phyloP scores from a whole-genome alignment of 805 yeast genomes.

The Huiozyma sinensis region DNA sequence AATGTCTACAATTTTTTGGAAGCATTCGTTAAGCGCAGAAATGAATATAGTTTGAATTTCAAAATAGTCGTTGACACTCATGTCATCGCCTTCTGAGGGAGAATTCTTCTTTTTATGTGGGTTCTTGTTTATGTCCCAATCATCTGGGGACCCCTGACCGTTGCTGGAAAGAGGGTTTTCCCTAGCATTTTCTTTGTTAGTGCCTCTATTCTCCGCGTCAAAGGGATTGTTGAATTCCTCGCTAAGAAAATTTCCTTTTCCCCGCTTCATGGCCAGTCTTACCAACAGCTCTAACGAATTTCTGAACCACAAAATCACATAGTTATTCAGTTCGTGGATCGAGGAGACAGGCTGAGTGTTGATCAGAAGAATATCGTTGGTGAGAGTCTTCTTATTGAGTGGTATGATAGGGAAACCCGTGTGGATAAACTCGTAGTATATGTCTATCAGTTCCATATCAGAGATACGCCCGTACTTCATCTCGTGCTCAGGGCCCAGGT shows the following conservation, averaged over 20 bases:
- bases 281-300: constrained; percentile 25
- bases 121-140: constrained; percentile 1
- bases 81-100: neutral
- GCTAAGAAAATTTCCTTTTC: constrained; percentile 9
- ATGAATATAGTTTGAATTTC: constrained; percentile 20
- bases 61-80: constrained; percentile 8
- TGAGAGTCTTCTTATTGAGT: constrained; percentile 25
- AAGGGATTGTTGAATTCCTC: constrained; percentile 4
- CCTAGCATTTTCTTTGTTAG: neutral
- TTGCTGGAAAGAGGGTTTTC: neutral
- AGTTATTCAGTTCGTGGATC: constrained; percentile 24
- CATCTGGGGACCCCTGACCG: constrained; percentile 1
- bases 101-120: constrained; percentile 1
- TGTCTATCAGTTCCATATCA: constrained; percentile 33
- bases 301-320: constrained; percentile 26
- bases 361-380: constrained; percentile 21
- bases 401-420: constrained; percentile 31
- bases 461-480: constrained; percentile 20
- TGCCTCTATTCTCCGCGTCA: neutral
- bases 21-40: constrained; percentile 24
- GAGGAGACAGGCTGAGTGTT: constrained; percentile 24
- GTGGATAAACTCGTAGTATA: constrained; percentile 38
- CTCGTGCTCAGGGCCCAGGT: constrained; percentile 2
- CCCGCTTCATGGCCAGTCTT: constrained; percentile 18
- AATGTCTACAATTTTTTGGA: constrained; percentile 23